Evolutionary conservation across 2,329 filamentous ascomycete genomes (phyloP), one percentile per base, ranked within the genome.

Genomic region (Penicillium digitatum): DNA sequence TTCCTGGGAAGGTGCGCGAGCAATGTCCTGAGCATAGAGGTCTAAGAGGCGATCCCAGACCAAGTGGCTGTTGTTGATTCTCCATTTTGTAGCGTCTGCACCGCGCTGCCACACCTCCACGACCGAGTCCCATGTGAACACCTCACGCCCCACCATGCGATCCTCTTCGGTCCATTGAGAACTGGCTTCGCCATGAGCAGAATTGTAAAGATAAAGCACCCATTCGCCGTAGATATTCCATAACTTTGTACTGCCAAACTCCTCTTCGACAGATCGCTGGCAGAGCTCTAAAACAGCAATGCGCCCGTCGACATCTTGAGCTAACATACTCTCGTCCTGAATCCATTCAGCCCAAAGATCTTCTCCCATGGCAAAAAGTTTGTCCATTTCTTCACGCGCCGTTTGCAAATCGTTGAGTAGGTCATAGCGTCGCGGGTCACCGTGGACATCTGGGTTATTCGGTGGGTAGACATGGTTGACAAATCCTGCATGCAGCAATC

Each of bases 141-240:
- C 75, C 59, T 86, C 82, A 40, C 78, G 78, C 46, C 82, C 83
- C 44, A 85, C 72, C 40, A 79, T 66, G 50, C 76, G 79, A 62
- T 87, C 84, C 56, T 86, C 81, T 52, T 83, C 81, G 2, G 79
- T 74, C 82, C 74, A 73, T 24, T 70, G 66, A 50, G 69, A 65
- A 34, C 62, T 60, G 66, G 70, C 47, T 72, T 73, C 59, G 71
- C 75, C 69, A 74, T 78, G 47, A 71, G 72, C 79, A 48, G 80
- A 78, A 27, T 78, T 78, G 62, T 84, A 81, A 27, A 84, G 78
- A 53, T 80, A 76, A 34, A 80, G 72, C 57, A 86, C 76, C 77
- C 82, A 87, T 56, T 86, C 81, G 22, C 81, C 82, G 62, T 85
- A 87, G 10, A 81, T 76, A n/a, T 75, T 72, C 84, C 84, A 87